Evolutionary conservation across 148 eudicot genomes (phyloP), one percentile per base, ranked within the genome.

Genomic region (Polygonum aviculare): DNA sequence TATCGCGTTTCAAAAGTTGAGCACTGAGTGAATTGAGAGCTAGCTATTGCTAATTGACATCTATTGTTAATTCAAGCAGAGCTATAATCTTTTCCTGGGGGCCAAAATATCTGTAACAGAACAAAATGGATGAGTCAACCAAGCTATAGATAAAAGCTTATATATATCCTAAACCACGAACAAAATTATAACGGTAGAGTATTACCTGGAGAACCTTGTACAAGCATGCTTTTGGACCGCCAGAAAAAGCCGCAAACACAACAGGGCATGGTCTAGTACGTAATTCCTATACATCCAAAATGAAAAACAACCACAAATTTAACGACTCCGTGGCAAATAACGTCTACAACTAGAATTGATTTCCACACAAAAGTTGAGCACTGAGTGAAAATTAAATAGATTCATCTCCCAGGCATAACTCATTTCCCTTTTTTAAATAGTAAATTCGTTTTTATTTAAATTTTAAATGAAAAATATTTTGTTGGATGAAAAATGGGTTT

Each of bases 171-270:
- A 62, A 78, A 18, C 44, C 16, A 44, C 63, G 14, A 55, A 72
- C 41, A 47, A 51, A 59, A 19, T 80, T 71, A 78, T 12, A 67
- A 12, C 45, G 31, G 31, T 67, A 44, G 48, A 40, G 62, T 78
- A 54, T 26, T 82, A 94, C 98, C 98, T 92, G 98, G 59, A 94
- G 87, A 81, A 88, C 92, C 83, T 94, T 94, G 81, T 90, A 94
- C 92, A 94, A 85, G 86, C 98, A 94, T 63, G 96, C 89, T 81
- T 92, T 94, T 54, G 98, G 97, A 71, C 97, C 98, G 72, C 97
- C 97, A 76, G 98, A 94, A 80, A 94, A 94, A 48, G 98, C 89
- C 33, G 91, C 92, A 79, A 94, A 89, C 40, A 92, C 97, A 81
- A 94, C 86, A 52, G 98, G 97, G 77, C 92, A 82, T 31, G 94